Evolutionary conservation across 2,329 filamentous ascomycete genomes (phyloP), one percentile per base, ranked within the genome.

Genomic region (Madurella fahalii): DNA sequence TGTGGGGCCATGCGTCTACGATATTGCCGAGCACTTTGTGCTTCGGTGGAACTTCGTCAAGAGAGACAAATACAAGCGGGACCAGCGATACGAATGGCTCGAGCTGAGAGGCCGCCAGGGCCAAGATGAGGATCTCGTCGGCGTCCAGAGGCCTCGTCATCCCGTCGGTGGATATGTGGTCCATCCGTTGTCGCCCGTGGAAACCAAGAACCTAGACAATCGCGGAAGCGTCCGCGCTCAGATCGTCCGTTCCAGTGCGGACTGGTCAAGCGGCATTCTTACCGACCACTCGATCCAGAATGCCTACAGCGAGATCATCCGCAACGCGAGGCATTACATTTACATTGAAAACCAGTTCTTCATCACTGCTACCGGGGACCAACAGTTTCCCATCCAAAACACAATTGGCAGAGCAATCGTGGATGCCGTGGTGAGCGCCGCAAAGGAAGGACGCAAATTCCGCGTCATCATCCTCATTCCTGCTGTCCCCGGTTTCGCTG

Each of bases 261-360:
- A 96, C 70, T 97, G 93, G 93, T 95, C 89, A 15, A 95, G 89
- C 66, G 93, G 93, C 3, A 94, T 96, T 56, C 71, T 95, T 41
- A 84, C 78, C 0, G 91, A 95, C 57, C 86, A 90, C 63, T 91
- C 86, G 47, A 95, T 95, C 54, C 89, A 94, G 63, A 95, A 90
- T 63, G 90, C 91, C 0, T 95, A 95, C 68, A 79, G 77, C 55
- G 90, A 96, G 59, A 75, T 95, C 31, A 97, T 97, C 64, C 78
- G 86, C 48, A 90, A 89, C 49, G 93, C 93, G 0, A 76, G 96
- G 71, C 93, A 97, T 68, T 96, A 84, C 63, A 87, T 99, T 20
- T 99, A 97, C 74, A 96, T 99, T 57, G 94, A 99, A 70, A 97
- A 97, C 65, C 94, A 99, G 66, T 97, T 97, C 75, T 99, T 97